phyloP scores from a whole-genome alignment of 1,284 basidiomycete genomes.

The Coriolopsis trogii region DNA sequence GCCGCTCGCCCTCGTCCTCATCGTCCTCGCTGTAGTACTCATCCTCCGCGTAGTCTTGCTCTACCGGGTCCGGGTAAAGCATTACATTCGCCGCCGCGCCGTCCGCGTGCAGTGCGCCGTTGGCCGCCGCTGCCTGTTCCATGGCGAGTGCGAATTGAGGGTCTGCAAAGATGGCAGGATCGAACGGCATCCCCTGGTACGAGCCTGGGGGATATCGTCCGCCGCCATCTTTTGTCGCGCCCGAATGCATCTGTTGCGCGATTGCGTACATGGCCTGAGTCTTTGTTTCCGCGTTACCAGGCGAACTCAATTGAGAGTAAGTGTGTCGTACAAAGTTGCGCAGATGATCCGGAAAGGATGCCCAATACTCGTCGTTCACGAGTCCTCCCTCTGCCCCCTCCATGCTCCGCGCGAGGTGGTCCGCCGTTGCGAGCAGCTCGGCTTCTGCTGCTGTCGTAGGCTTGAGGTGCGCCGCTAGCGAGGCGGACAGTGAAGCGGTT shows the following conservation, averaged over 20 bases:
- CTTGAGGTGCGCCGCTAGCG: conserved; percentile 38
- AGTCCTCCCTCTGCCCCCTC: conserved; percentile 45
- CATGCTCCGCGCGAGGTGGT: conserved; percentile 59
- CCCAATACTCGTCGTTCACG: conserved; percentile 54
- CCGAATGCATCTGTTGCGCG: conserved; percentile 67
- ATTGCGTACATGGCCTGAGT: conserved; percentile 66
- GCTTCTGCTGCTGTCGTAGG: conserved; percentile 46
- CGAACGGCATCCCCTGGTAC: conserved; percentile 44
- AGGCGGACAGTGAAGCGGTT: conserved; percentile 46
- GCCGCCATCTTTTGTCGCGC: conserved; percentile 42
- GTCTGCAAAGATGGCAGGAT: conserved; percentile 59
- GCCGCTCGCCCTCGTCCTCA: conserved; percentile 38
- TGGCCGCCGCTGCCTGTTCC: conserved; percentile 52
- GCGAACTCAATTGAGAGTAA: conserved; percentile 34
- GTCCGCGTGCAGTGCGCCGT: conserved; percentile 38
- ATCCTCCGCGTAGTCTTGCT: conserved; percentile 48
- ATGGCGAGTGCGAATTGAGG: conserved; percentile 54
- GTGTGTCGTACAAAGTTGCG: conserved; percentile 52
- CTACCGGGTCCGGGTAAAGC: conserved; percentile 48
- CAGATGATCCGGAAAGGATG: conserved; percentile 53
- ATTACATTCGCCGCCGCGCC: conserved; percentile 43
- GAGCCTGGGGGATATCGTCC: conserved; percentile 36
- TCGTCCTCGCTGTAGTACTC: conserved; percentile 52
- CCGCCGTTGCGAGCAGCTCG: conserved; percentile 55
- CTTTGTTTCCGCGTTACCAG: conserved; percentile 42